Base-by-base conservation (phyloP, 192 early-diverging fungal species). In the Spizellomyces punctatus region DNA sequence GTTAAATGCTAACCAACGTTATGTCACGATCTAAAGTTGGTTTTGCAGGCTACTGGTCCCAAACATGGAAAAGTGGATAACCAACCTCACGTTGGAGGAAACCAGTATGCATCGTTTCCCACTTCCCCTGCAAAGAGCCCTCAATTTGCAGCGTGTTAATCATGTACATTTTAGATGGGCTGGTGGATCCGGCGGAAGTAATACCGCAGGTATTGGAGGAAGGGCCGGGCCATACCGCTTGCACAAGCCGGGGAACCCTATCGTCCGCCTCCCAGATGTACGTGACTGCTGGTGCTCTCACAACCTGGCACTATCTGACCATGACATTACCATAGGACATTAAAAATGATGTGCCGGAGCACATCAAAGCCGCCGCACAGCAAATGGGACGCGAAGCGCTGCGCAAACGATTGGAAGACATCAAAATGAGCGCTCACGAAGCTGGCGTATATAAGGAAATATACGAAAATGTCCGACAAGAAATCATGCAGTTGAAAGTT, bases 351-450 rank as follows among this genome's bases (percentile, higher is more conserved):
- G 81, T 85, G 36, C 80, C 83, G 46, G 70, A 82, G 41, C 67
- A 78, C 22, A 71, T 84, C 45, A 67, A 71, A 5, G 70, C 76
- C 12, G 80, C 83, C 4, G 78, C 80, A 63, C 75, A 79, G 50
- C 86, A 90, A 71, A 82, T 93, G 88, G 90, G 91, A 44, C 84
- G 90, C 46, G 78, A 88, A 73, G 87, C 89, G 6, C 87, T 93
- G 82, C 74, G 77, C 60, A 89, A 91, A 70, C 82, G 88, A n/a
- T 68, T 90, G 17, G 74, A 80, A 12, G 82, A 91, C 65, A 82
- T 93, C 60, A 78, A 91, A 14, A 93, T 93, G 92, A 89, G 82
- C 9, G 81, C 88, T 10, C 82, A 79, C 42, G 89, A 93, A 70
- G 86, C 80, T 63, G 56, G 79, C 62, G 64, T 77, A 50, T 79